A percentile compares a stretch with the other conserved stretches of the same genome.
These are phyloP conservation scores for Colletotrichum trifolii DNA, from an alignment of 2,329 filamentous ascomycete genomes.

Conservation along the genomic window DNA sequence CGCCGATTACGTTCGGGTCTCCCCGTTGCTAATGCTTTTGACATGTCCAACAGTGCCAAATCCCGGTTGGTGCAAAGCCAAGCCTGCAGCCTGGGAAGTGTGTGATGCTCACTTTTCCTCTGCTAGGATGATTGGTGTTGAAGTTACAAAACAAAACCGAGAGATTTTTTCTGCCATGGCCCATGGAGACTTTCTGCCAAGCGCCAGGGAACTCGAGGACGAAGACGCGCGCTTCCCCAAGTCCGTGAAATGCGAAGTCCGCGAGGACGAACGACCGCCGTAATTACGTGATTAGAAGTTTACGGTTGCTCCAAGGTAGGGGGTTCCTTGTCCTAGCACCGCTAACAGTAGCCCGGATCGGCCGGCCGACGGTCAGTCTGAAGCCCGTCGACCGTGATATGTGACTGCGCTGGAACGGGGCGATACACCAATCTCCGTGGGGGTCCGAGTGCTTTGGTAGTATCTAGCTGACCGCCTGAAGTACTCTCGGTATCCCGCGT, in stretches of 20 bases:
- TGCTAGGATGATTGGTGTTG: not conserved
- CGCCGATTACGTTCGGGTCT: not conserved
- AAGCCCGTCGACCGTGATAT: not conserved
- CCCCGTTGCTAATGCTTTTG: not conserved
- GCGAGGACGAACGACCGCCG: not conserved
- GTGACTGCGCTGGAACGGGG: not conserved
- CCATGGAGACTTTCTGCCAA: not conserved
- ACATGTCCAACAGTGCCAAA: no score
- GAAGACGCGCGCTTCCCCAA: not conserved
- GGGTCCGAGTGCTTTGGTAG: not conserved
- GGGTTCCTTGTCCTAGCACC: constrained; percentile 1
- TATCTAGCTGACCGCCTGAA: no score
- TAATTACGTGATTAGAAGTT: not conserved
- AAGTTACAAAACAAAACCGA: not conserved
- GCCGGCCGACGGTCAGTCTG: not conserved
- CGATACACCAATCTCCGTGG: not conserved
- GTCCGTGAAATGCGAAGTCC: not conserved
- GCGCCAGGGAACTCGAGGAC: not conserved
- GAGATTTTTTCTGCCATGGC: not conserved
- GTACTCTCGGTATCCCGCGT: no score
- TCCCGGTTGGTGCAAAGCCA: no score
- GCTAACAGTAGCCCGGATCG: not conserved
- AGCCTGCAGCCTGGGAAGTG: no score
- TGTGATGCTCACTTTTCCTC: not conserved
- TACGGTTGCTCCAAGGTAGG: not conserved